phyloP scores from a whole-genome alignment of 768 basidiomycete species.

The Kwoniella mangroviensis region DNA sequence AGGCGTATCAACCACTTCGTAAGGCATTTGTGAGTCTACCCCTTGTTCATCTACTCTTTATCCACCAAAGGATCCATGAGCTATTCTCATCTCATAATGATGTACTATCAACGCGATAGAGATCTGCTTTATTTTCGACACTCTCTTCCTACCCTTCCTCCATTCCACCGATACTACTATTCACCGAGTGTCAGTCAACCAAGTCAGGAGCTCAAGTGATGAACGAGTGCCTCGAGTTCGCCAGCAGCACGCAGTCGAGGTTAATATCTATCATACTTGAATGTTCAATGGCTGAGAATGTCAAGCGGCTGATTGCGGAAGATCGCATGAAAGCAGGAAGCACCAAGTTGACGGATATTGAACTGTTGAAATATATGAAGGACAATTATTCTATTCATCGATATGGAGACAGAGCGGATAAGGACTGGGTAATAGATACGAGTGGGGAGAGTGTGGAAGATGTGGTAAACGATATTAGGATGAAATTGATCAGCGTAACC shows the following conservation, averaged over 20 bases:
- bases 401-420: background rate
- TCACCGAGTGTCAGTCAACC: conserved; percentile 28
- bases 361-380: background rate
- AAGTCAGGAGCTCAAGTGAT: conserved; percentile 3
- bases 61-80: too few relatives aligned
- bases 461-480: background rate
- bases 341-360: background rate
- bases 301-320: background rate
- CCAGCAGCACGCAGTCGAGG: too few relatives aligned
- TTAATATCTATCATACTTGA: conserved; percentile 23
- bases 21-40: conserved; percentile 22
- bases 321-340: background rate
- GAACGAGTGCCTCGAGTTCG: conserved; percentile 31
- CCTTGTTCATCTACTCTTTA: too few relatives aligned
- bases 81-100: too few relatives aligned
- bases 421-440: background rate
- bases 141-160: background rate
- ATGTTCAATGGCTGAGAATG: conserved; percentile 12
- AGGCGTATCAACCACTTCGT: conserved; percentile 20
- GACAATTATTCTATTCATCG: background rate
- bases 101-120: too few relatives aligned
- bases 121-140: background rate
- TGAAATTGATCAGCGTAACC: background rate
- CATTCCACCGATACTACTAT: conserved; percentile 10
- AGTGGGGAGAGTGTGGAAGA: background rate